Evolutionary conservation across 1,139 yeast species (phyloP).

Genomic region (Magnusiomyces clavatus): DNA sequence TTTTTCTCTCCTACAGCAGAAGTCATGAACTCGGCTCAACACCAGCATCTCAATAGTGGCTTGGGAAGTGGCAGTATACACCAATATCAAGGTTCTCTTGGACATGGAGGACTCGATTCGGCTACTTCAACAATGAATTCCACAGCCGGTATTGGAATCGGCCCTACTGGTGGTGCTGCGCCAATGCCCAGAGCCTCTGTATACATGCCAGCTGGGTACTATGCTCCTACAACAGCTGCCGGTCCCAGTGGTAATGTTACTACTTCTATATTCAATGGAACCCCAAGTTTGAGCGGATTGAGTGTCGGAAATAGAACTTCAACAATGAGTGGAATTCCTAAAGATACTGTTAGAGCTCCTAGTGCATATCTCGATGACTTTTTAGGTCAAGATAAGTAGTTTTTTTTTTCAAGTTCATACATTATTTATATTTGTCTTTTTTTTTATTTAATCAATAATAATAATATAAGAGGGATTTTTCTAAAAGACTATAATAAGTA

Average conservation of each 20-base stretch:
- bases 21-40: slow-evolving; percentile 42
- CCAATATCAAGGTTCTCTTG: no score
- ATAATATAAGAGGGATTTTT: no score
- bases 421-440: no score
- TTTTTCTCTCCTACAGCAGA: slow-evolving; percentile 78
- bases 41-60: background rate
- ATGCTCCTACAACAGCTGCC: slow-evolving; percentile 16
- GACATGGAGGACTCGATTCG: slow-evolving; percentile 14
- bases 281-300: slow-evolving; percentile 10
- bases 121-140: slow-evolving; percentile 16
- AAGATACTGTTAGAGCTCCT: slow-evolving; percentile 29
- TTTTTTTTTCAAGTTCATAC: no score
- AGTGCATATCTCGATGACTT: slow-evolving; percentile 35
- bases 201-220: slow-evolving; percentile 35
- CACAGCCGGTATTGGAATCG: slow-evolving; percentile 16
- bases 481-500: no score
- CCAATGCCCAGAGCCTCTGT: slow-evolving; percentile 23
- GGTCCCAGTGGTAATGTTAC: slow-evolving; percentile 15
- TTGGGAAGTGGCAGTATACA: background rate
- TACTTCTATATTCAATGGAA: slow-evolving; percentile 19
- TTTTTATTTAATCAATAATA: no score
- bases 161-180: slow-evolving; percentile 15
- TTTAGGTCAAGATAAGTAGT: slow-evolving; percentile 21
- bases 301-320: slow-evolving; percentile 8
- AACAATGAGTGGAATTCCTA: slow-evolving; percentile 6